Base-by-base conservation (phyloP, 1,284 basidiomycete species). In the Porogramme epimiltina region DNA sequence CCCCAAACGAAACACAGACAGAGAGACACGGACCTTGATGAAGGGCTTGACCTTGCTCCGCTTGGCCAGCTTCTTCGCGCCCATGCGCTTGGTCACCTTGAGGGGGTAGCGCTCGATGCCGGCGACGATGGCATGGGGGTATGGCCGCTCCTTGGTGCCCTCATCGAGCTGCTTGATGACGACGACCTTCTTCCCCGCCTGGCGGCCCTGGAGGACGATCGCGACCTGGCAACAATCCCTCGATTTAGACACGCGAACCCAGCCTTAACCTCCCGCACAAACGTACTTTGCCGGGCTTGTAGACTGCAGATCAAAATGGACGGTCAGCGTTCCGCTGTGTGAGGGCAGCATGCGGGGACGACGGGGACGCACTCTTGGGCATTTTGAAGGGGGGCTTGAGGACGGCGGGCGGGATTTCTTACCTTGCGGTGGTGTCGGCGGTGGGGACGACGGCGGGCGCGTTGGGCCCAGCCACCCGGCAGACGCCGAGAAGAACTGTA, bases 11-110 rank as follows among this genome's bases (percentile, higher is more conserved):
- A n/a, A n/a, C n/a, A n/a, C n/a, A n/a, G n/a, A 23, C 15, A 13
- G 42, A n/a, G 24, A 36, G 25, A 39, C 25, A 45, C 84, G 63
- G 62, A 95, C 94, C 86, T 97, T 97, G 82, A 98, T 94, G 77
- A 98, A 98, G 64, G 95, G 95, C 85, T 98, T 98, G 73, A 98
- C 88, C 78, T 94, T 95, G 77, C 85, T 93, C 78, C 95, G 82
- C 76, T 82, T 84, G 65, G 88, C 84, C 60, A 97, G 75, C 75
- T 91, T 93, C 84, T 96, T 98, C 72, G 91, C 85, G 64, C 95
- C 93, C 95, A 98, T 98, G 62, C 91, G 88, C 72, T 89, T 90
- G 65, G 93, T 96, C 59, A 97, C 94, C 80, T 97, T 97, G 70
- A 89, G 81, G 26, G 95, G 95, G 85, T 96, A 97, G 63, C 93